Conservation (phyloP, 768 basidiomycete genomes). For the Pleurotus citrinopileatus region DNA sequence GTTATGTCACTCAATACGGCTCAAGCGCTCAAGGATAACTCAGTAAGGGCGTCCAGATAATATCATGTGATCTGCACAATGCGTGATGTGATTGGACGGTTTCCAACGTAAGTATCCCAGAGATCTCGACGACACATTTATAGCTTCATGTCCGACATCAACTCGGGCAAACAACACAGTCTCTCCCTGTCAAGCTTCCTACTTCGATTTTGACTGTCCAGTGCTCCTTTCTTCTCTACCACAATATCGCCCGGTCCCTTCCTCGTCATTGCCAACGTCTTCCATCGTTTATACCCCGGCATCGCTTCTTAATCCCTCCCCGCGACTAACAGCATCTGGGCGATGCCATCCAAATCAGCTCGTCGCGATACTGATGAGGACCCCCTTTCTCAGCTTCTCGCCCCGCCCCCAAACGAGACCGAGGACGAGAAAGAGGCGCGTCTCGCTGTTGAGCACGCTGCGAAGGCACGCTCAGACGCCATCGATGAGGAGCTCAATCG, state of each 20-base stretch:
- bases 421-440: conserved; percentile 43
- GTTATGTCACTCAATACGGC: too few relatives aligned
- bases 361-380: conserved; percentile 33
- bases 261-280: background rate
- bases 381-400: conserved; percentile 44
- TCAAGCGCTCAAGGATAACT: too few relatives aligned
- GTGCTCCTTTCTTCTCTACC: background rate
- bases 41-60: background rate
- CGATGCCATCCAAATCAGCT: background rate
- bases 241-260: background rate
- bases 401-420: conserved; percentile 57
- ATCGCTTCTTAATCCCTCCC: too few relatives aligned
- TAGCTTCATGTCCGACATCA: conserved; percentile 3
- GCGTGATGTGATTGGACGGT: background rate
- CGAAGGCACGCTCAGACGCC: conserved; percentile 54
- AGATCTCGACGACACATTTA: background rate
- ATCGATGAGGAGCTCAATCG: conserved; percentile 63
- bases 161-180: conserved; percentile 6
- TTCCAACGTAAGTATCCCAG: background rate
- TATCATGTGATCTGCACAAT: background rate
- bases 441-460: conserved; percentile 44
- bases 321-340: too few relatives aligned
- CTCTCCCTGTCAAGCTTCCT: background rate
- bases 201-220: background rate
- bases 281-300: too few relatives aligned